A percentile compares a stretch with the other conserved stretches of the same genome.
These are phyloP conservation scores for Jackrogersella multiformis DNA, from an alignment of 495 filamentous ascomycete species.

Conservation along the genomic window DNA sequence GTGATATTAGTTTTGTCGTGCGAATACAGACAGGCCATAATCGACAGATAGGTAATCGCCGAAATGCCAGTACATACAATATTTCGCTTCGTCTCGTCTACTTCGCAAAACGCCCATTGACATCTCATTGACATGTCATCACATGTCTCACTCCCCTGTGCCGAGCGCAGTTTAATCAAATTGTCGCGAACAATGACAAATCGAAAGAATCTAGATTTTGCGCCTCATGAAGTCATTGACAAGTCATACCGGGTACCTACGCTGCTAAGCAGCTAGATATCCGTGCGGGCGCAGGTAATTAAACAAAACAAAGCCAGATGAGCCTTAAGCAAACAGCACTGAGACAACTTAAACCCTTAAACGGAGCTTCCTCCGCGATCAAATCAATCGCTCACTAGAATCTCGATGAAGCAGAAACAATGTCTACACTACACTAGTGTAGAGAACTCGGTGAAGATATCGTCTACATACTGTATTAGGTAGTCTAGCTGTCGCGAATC, in stretches of 20 bases:
- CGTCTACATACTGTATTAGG: background rate
- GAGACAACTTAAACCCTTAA: conserved; percentile 11
- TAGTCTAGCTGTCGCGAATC: conserved; percentile 2
- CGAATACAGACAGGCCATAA: conserved; percentile 4
- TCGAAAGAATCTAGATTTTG: conserved; percentile 27
- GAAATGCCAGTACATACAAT: conserved; percentile 7
- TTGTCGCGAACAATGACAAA: conserved; percentile 6
- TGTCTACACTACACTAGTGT: too few species aligned
- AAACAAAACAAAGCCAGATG: too few species aligned
- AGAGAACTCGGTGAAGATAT: conserved; percentile 34
- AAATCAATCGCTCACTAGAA: background rate
- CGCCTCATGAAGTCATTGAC: conserved; percentile 19
- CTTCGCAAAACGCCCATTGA: conserved; percentile 13
- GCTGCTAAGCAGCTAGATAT: too few species aligned
- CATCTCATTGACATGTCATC: conserved; percentile 16
- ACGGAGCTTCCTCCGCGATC: conserved; percentile 22
- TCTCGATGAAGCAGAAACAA: conserved; percentile 21
- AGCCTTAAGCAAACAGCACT: background rate
- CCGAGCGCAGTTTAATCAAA: conserved; percentile 4
- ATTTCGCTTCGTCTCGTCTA: background rate
- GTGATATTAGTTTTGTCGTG: background rate
- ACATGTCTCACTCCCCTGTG: conserved; percentile 14
- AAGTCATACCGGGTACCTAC: too few species aligned
- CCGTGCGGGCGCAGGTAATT: conserved; percentile 25
- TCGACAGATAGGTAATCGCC: conserved; percentile 25